Evolutionary conservation across 306 rosid genomes (phyloP), one percentile per base, ranked within the genome.

Genomic region (cucumber (Cucumis sativus)): DNA sequence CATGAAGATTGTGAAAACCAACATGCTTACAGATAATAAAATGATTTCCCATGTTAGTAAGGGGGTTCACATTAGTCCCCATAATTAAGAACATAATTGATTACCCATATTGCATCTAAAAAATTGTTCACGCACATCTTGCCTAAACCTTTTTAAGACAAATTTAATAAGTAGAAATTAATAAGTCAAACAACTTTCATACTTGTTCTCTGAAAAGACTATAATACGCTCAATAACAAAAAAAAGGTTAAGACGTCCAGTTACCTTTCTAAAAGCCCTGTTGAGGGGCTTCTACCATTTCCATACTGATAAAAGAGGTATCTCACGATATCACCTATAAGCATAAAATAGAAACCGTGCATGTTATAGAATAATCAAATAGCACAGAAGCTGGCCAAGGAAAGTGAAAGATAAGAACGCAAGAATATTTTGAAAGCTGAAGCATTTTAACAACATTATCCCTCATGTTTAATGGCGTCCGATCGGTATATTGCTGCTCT

Each of bases 191-290:
- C 83, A 64, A 21, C 47, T 80, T 35, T 76, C 75, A 76, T 61
- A 57, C 45, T 75, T 55, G 21, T 61, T 30, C 64, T 60, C 56
- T 47, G 30, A 35, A 41, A 57, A 16, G 28, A 71, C 37, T 61
- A 30, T 9, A 71, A 39, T 73, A 40, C n/a, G 41, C 63, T 40
- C 75, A 55, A 23, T 35, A 67, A 17, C 21, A 39, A 41, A 33
- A 52, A 56, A 65, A 57, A 51, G 56, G 58, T 33, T 59, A 79
- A 51, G 79, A 68, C 23, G 65, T 75, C 79, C 56, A 61, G 64
- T 83, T 85, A 91, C 98, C 98, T 93, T 84, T 85, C 98, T 86
- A 91, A 74, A 79, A 93, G 91, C 33, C 97, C 92, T 0, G 39
- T 67, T 12, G 98, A 89, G 72, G 93, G 93, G 76, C 78, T 80